Conservation (phyloP, 768 basidiomycete genomes). For the Suillus cothurnatus region DNA sequence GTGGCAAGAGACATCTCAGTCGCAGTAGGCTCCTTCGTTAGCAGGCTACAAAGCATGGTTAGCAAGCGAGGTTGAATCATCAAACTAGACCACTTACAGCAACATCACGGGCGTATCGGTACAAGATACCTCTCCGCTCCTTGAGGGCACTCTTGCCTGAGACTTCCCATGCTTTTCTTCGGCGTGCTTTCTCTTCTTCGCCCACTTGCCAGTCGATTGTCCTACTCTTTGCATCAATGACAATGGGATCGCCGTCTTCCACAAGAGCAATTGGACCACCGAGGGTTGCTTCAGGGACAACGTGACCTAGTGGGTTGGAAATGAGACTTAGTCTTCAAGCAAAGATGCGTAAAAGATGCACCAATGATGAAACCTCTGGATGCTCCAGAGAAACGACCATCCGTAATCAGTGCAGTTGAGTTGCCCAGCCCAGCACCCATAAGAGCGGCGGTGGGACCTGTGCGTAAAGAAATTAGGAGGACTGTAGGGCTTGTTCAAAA, state of each 20-base stretch:
- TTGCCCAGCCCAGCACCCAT: slow-evolving; percentile 82
- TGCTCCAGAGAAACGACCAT: slow-evolving; percentile 89
- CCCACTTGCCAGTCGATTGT: slow-evolving; percentile 74
- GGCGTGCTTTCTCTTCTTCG: slow-evolving; percentile 61
- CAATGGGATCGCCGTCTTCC: slow-evolving; percentile 76
- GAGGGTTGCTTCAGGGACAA: slow-evolving; percentile 66
- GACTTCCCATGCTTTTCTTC: slow-evolving; percentile 69
- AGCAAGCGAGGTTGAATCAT: not conserved
- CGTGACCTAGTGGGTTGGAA: slow-evolving; percentile 50
- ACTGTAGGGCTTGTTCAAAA: not conserved
- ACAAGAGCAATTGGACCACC: slow-evolving; percentile 90
- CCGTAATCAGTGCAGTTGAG: slow-evolving; percentile 82
- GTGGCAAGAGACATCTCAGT: slow-evolving; percentile 42
- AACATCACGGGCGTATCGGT: slow-evolving; percentile 84
- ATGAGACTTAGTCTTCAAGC: slow-evolving; percentile 42
- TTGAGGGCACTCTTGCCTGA: slow-evolving; percentile 64
- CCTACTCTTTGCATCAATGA: slow-evolving; percentile 69
- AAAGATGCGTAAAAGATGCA: slow-evolving; percentile 18
- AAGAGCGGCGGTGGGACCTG: slow-evolving; percentile 79
- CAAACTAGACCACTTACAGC: slow-evolving; percentile 58
- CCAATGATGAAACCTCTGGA: slow-evolving; percentile 67
- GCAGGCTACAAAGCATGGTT: slow-evolving; percentile 57
- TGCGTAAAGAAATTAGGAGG: slow-evolving; percentile 15
- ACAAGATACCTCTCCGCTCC: slow-evolving; percentile 73
- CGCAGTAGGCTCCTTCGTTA: slow-evolving; percentile 80